Base-by-base conservation (phyloP, 2,329 filamentous ascomycete species). In the Colletotrichum caudatum region DNA sequence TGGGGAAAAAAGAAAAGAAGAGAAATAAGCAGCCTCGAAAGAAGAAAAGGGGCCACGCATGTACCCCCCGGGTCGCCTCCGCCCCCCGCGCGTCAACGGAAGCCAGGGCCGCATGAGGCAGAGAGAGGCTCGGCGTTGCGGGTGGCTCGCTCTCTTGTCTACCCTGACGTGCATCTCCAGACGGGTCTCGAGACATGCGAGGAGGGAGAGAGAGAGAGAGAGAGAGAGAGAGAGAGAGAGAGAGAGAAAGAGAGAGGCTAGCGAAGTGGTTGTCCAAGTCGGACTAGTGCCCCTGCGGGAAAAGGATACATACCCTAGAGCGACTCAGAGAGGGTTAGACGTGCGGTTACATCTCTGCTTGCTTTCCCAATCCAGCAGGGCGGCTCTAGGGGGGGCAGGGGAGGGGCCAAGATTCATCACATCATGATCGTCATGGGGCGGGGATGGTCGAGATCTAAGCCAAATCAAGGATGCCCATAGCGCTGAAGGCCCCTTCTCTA, bases 201-300 rank as follows among this genome's bases (percentile, higher is more conserved):
- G 37, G 37, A 51, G 35, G 9, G 35, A 37, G 35, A 37, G 35
- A 37, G 37, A 39, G 58, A 29, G 26, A 37, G 35, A 37, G 35
- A 37, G 35, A 37, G 37, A 39, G 58, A 29, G 26, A 37, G 35
- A 37, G 35, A 37, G 35, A 37, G 37, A 39, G 58, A 29, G 26
- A 37, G 35, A 37, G n/a, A 37, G 35, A 37, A 5, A 37, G 35
- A 37, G 37, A 39, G 58, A 29, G 26, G 59, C 64, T 64, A 59
- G 54, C 69, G 69, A 71, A 53, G 58, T 71, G 65, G 64, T 71
- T 69, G 64, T 69, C 69, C 59, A 44, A 69, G 29, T 71, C 29
- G 69, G 69, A 64, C 53, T 71, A 71, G 69, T 56, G 53, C 50
- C 50, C 66, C 60, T n/a, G 33, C 37, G 44, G n/a, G 29, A 29